Base-by-base conservation (phyloP, 306 rosid species). In the Malus domestica region DNA sequence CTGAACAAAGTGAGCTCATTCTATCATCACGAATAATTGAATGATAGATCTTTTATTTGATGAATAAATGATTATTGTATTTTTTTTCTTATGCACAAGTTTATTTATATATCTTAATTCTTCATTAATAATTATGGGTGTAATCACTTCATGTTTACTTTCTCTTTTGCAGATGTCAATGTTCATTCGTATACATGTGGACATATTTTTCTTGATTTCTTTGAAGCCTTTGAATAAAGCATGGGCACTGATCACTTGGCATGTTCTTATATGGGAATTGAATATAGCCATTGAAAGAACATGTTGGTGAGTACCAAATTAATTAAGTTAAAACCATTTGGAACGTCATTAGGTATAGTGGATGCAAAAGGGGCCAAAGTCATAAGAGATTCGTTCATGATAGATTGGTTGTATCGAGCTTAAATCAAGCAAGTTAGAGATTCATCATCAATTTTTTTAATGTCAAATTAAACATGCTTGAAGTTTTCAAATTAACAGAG, bases 211-310 rank as follows among this genome's bases (percentile, higher is more conserved):
- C 44, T 68, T 6, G 20, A 66, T 51, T 67, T 74, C 13, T 32
- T 10, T 15, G 72, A 49, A 42, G 44, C 40, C 62, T n/a, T 61
- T 61, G 42, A 10, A 35, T 19, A 54, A 52, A 55, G 62, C 23
- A 15, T 20, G 49, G 49, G 29, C 49, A 66, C 27, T 66, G 49
- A 46, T 25, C 57, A 67, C 38, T 55, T 57, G 73, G 70, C 38
- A 55, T 75, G 66, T 51, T 80, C 51, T 25, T 60, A 45, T 44
- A 70, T 38, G 67, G 79, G 29, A 76, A 55, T 57, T 30, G 38
- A 62, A 80, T 72, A 55, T 59, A 68, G 46, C 12, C 25, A 61
- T 23, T 68, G 42, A 30, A 14, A 9, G 32, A 42, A 57, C 76
- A 38, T 27, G 71, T 60, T 35, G 8, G 40, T 23, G 54, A 58